Evolutionary conservation across 345 rosid species (phyloP), one percentile per base, ranked within the genome.

Genomic region (Citrus glauca): DNA sequence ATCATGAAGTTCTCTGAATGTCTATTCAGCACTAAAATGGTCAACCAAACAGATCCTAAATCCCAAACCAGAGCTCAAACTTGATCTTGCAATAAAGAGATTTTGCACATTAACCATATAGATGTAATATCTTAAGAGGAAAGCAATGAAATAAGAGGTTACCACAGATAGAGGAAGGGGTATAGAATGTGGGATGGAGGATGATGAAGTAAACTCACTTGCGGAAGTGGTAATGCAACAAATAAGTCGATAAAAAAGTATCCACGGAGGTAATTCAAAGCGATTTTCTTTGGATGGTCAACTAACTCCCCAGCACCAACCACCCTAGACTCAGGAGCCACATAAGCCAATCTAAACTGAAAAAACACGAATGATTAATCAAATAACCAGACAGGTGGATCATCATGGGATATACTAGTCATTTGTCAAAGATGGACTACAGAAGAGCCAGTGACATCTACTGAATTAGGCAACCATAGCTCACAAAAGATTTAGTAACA

Each of bases 241-340:
- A 90, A 85, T 16, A 92, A 71, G 83, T 95, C 99, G 4, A 93
- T 13, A 20, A 73, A 69, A 84, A 93, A 92, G 72, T 73, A 82
- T 80, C 94, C 84, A 4, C 59, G 65, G n/a, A 95, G 53, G 87
- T 95, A 93, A 83, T 91, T 64, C 72, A 24, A 20, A 62, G 94
- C 93, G 76, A 93, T 93, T 83, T 85, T 87, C 56, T 73, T 89
- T 13, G 98, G 99, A 78, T 93, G 88, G 83, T 90, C 97, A 85
- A 92, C 98, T 62, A 93, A 87, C 84, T 91, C 95, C 64, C 98
- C 98, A 71, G 92, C 94, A 78, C 98, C 98, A 83, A 91, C 86
- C 57, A 92, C 96, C 42, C 82, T 85, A 59, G 98, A 90, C 82
- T 93, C 97, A 0, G 93, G 96, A 82, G 96, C 93, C 73, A 95